Evolutionary conservation across 1,139 yeast species (phyloP), one percentile per base, ranked within the genome.

Genomic region (Candida sojae): DNA sequence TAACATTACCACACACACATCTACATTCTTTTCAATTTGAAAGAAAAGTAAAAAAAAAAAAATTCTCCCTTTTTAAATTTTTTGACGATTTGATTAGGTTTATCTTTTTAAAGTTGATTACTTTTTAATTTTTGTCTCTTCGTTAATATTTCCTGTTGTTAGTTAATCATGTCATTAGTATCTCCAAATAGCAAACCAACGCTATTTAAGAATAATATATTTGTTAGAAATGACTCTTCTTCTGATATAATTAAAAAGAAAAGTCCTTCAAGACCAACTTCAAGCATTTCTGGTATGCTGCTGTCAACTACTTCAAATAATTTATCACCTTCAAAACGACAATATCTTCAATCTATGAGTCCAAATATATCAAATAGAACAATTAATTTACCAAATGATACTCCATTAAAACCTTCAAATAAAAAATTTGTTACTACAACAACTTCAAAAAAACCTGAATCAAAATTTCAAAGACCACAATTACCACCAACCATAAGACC

Each of bases 291-390:
- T 31, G 21, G 28, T 4, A 33, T 23, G 35, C 21, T 17, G 21
- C 39, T 35, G 29, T 13, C 43, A 28, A 34, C 38, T 25, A 13
- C 23, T 3, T n/a, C 46, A 25, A 39, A 41, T 3, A 43, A 43
- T 9, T 23, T 45, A 17, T 67, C 75, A 2, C 73, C 75, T 31
- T 57, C 60, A 37, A 70, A 66, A 53, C 54, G 77, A 51, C 57
- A 60, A 32, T 64, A 66, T 48, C 62, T 73, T 44, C 74, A 69
- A 50, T 67, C 59, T 48, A 69, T 73, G 76, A 71, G 77, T 59
- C 77, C 79, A 23, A 73, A 73, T 52, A 73, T 72, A n/a, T 49
- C 67, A 6, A 61, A 64, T 34, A 64, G 62, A 52, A 64, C 71
- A 13, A 60, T 68, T 25, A 38, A 13, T 25, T 21, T 40, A 21